These are phyloP conservation scores for Symbiotaphrina buchneri DNA, from an alignment of 495 filamentous ascomycete genomes.

Conservation along the genomic window DNA sequence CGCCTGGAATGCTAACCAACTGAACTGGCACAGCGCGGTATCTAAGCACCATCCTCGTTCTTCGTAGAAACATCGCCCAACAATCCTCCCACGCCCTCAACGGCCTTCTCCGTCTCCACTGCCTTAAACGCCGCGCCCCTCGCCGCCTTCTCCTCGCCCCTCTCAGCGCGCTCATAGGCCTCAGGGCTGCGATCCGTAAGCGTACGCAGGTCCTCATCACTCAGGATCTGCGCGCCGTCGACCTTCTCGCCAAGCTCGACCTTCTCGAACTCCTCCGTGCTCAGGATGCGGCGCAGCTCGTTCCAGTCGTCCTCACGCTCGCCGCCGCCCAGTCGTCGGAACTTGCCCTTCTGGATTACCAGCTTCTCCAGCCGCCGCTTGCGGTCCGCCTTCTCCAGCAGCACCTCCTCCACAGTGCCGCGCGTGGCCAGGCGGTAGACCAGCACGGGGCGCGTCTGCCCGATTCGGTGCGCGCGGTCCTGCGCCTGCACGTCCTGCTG, in stretches of 20 bases:
- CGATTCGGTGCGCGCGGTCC: conserved; percentile 86
- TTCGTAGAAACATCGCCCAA: too few species aligned
- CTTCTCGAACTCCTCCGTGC: conserved; percentile 31
- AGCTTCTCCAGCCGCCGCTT: conserved; percentile 90
- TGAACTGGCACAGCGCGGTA: too few species aligned
- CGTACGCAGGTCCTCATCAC: conserved; percentile 51
- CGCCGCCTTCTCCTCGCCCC: conserved; percentile 31
- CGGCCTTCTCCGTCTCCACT: conserved; percentile 51
- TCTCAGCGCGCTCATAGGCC: conserved; percentile 63
- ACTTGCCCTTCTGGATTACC: conserved; percentile 81
- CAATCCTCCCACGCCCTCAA: too few species aligned
- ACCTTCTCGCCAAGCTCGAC: conserved; percentile 35
- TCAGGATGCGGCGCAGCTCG: conserved; percentile 31
- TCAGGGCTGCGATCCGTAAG: conserved; percentile 70
- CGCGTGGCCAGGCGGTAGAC: conserved; percentile 92
- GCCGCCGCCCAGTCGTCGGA: conserved; percentile 23
- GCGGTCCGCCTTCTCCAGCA: conserved; percentile 72
- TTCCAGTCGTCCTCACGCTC: conserved; percentile 22
- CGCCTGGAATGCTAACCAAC: too few species aligned
- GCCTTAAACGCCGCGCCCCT: conserved; percentile 40
- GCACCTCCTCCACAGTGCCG: conserved; percentile 73
- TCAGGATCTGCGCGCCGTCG: conserved; percentile 38
- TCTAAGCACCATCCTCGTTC: too few species aligned
- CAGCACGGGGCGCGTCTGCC: conserved; percentile 75
- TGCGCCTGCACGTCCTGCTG: conserved; percentile 94